Evolutionary conservation across 768 basidiomycete species (phyloP).

Genomic region (Tricholomella constricta): DNA sequence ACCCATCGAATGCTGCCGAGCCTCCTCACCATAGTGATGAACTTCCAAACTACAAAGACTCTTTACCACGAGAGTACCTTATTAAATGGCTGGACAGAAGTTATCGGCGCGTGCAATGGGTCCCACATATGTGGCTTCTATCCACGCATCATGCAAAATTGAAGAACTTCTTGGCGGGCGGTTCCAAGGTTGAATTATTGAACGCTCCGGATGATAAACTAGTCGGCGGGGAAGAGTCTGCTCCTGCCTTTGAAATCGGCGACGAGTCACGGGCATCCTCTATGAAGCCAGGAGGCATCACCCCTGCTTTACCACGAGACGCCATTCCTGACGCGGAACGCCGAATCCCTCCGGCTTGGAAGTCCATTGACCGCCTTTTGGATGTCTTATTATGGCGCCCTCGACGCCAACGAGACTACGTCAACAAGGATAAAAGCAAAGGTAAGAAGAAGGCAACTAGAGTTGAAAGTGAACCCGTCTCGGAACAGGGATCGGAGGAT

Average conservation of each 20-base stretch:
- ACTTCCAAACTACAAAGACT: constrained; percentile 52
- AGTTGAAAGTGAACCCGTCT: constrained; percentile 29
- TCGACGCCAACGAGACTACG: constrained; percentile 16
- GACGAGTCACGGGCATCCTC: constrained; percentile 39
- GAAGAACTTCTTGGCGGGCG: constrained; percentile 73
- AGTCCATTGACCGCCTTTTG: constrained; percentile 88
- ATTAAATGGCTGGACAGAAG: constrained; percentile 86
- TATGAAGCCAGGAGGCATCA: constrained; percentile 30
- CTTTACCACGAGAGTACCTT: constrained; percentile 87
- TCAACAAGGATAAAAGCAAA: constrained; percentile 23
- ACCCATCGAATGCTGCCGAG: constrained; percentile 66
- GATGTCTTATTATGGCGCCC: constrained; percentile 73
- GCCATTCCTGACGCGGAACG: constrained; percentile 70
- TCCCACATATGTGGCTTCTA: constrained; percentile 89
- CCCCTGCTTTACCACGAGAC: constrained; percentile 29
- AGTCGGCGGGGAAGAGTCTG: constrained; percentile 26
- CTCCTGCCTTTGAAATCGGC: constrained; percentile 42
- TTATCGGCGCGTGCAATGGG: constrained; percentile 83
- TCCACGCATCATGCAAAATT: constrained; percentile 67
- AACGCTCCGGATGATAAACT: constrained; percentile 39
- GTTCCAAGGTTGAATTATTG: constrained; percentile 69
- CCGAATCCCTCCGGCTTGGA: constrained; percentile 80
- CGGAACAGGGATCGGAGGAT: constrained; percentile 29
- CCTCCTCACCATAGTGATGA: constrained; percentile 39
- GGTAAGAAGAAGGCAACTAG: constrained; percentile 25